Conservation (phyloP, 2,329 filamentous ascomycete species). For the Xylariomycetidae sp. region DNA sequence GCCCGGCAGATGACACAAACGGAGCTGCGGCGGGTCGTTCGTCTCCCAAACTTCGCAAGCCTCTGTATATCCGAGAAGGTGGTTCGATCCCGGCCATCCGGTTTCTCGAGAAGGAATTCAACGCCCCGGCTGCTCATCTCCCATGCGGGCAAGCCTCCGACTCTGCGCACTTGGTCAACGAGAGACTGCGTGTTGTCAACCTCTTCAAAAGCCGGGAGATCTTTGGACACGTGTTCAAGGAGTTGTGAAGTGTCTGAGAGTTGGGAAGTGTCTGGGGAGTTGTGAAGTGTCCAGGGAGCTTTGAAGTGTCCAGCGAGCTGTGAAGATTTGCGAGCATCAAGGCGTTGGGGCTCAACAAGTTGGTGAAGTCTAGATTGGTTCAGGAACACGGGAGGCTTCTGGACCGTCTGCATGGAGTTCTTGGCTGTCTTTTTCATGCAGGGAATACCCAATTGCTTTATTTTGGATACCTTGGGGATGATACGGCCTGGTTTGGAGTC, state of each 20-base stretch:
- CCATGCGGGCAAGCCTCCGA: conserved; percentile 95
- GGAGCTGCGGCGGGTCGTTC: conserved; percentile 9
- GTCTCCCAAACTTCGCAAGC: conserved; percentile 45
- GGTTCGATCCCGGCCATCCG: conserved; percentile 92
- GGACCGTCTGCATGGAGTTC: too few species aligned
- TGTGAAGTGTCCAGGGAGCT: too few species aligned
- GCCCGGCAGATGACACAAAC: conserved; percentile 2
- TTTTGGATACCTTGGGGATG: too few species aligned
- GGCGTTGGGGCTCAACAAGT: too few species aligned
- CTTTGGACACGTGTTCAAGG: conserved; percentile 76
- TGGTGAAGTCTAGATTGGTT: too few species aligned
- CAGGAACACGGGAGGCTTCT: too few species aligned
- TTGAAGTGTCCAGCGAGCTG: too few species aligned
- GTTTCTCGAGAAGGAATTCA: conserved; percentile 91
- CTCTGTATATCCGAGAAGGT: conserved; percentile 90
- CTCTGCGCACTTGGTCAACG: conserved; percentile 89
- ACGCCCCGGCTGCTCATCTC: conserved; percentile 82
- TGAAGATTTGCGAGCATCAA: too few species aligned
- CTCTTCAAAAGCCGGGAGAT: conserved; percentile 88
- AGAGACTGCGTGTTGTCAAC: conserved; percentile 82
- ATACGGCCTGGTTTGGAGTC: too few species aligned
- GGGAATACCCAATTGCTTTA: too few species aligned
- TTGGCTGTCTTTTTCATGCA: too few species aligned
- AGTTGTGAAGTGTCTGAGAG: conserved; percentile 48
- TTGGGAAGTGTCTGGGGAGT: too few species aligned